Evolutionary conservation across 1,284 basidiomycete species (phyloP).

Genomic region (Vanrija sp.): DNA sequence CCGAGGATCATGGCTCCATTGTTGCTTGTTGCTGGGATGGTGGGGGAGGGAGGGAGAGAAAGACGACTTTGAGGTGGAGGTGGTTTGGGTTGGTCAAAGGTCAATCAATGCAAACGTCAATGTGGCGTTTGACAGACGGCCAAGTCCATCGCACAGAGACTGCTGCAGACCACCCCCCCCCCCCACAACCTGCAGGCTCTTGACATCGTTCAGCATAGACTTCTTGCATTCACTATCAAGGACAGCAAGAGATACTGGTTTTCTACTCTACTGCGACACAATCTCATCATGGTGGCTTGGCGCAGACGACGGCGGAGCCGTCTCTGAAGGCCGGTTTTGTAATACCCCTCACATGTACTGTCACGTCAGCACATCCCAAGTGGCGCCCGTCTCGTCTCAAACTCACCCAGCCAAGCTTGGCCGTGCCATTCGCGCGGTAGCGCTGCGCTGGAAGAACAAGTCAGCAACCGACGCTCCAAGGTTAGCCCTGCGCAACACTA

Average conservation of each 20-base stretch:
- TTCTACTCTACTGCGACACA: too few relatives aligned
- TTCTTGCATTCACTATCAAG: too few relatives aligned
- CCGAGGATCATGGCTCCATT: constrained; percentile 57
- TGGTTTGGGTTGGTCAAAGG: neutral
- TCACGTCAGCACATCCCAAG: neutral
- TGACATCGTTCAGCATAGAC: too few relatives aligned
- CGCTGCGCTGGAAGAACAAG: neutral
- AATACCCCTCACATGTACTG: constrained; percentile 1
- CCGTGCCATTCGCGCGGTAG: neutral
- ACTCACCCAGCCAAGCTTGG: constrained; percentile 1
- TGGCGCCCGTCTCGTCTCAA: too few relatives aligned
- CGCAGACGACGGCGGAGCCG: neutral
- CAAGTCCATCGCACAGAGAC: too few relatives aligned
- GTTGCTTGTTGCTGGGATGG: neutral
- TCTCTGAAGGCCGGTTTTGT: neutral
- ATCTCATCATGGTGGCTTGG: too few relatives aligned
- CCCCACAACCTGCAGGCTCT: too few relatives aligned
- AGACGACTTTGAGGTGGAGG: neutral
- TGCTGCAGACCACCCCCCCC: too few relatives aligned
- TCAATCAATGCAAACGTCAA: neutral
- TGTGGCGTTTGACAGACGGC: neutral
- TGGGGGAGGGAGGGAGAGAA: neutral
- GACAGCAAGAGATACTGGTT: too few relatives aligned
- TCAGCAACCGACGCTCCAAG: too few relatives aligned
- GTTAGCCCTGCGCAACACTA: too few relatives aligned